These are phyloP conservation scores for Paraphaeosphaeria minitans DNA, from an alignment of 2,329 filamentous ascomycete genomes.

Conservation along the genomic window DNA sequence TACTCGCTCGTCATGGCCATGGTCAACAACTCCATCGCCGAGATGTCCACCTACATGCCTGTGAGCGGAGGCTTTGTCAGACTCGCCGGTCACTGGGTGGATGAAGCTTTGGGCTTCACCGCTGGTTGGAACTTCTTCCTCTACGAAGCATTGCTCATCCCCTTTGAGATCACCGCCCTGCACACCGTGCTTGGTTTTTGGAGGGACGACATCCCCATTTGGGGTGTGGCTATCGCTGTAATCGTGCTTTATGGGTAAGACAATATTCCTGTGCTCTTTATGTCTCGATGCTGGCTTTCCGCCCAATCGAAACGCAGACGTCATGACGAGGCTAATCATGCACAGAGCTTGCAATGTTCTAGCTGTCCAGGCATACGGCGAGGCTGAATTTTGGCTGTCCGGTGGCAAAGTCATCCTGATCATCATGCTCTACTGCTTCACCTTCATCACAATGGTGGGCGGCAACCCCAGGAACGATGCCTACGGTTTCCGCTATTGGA, in stretches of 20 bases:
- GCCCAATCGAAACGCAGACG: not conserved
- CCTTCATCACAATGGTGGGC: constrained; percentile 54
- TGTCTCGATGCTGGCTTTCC: not conserved
- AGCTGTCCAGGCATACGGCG: constrained; percentile 54
- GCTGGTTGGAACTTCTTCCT: constrained; percentile 60
- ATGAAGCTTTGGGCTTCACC: constrained; percentile 67
- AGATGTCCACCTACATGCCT: constrained; percentile 68
- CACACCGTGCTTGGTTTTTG: constrained; percentile 47
- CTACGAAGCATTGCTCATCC: constrained; percentile 58
- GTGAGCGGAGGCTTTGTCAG: constrained; percentile 68
- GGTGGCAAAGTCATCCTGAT: constrained; percentile 55
- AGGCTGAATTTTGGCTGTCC: constrained; percentile 53
- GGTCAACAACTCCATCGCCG: constrained; percentile 69
- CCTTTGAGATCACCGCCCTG: constrained; percentile 57
- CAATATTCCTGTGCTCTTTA: not conserved
- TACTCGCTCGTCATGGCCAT: constrained; percentile 63
- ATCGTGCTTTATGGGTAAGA: constrained; percentile 51
- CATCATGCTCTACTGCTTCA: constrained; percentile 52
- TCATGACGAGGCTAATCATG: constrained; percentile 18
- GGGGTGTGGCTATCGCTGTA: constrained; percentile 48
- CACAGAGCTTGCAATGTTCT: constrained; percentile 53
- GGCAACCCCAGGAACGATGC: constrained; percentile 51
- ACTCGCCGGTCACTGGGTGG: constrained; percentile 68
- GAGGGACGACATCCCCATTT: constrained; percentile 54
- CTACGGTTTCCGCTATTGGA: constrained; percentile 55